Evolutionary conservation across 495 filamentous ascomycete genomes (phyloP).

Genomic region (Apiosordaria backusii): DNA sequence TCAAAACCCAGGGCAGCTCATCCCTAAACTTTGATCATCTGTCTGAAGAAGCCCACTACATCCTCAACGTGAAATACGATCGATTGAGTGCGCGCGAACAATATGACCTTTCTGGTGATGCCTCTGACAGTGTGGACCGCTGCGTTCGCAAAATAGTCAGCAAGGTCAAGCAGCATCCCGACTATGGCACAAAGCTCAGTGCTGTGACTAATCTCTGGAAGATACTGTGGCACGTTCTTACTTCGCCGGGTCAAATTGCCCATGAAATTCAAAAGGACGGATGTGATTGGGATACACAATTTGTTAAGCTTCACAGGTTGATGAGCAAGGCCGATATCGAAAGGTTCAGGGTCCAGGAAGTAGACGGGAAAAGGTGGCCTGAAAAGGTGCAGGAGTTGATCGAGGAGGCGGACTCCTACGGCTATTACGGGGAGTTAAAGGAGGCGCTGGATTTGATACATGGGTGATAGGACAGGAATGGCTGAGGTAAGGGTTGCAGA

Average conservation of each 20-base stretch:
- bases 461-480: not conserved
- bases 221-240: not conserved
- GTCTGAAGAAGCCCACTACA: not conserved
- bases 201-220: not conserved
- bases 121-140: not conserved
- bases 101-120: not conserved
- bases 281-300: not conserved
- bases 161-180: not conserved
- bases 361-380: not conserved
- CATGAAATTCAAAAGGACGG: not conserved
- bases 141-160: not conserved
- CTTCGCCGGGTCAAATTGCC: not conserved
- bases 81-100: not conserved
- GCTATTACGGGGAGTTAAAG: not conserved
- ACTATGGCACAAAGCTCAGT: not conserved
- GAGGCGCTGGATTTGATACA: not conserved
- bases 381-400: not conserved
- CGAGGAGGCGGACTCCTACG: not conserved
- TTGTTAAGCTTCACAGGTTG: not conserved
- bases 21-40: not conserved
- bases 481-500: not conserved
- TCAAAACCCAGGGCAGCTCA: not conserved
- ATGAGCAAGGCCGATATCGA: not conserved
- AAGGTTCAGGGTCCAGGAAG: not conserved
- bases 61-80: not conserved